Evolutionary conservation across 805 yeast genomes (phyloP).

Genomic region (Yamadazyma endophytica): DNA sequence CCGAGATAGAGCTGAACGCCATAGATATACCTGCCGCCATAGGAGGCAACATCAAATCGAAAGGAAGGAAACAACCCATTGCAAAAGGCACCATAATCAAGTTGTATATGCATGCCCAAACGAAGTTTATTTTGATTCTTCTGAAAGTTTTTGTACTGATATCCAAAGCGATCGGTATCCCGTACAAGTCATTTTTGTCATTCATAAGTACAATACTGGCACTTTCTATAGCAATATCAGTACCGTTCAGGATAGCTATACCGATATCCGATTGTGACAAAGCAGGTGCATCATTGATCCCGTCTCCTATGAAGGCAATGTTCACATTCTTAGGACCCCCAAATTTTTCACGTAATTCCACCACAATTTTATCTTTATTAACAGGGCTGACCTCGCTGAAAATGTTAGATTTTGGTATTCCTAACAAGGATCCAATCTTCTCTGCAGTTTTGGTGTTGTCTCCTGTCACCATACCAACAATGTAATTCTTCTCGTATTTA

Average conservation of each 20-base stretch:
- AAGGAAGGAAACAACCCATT: slow-evolving; percentile 82
- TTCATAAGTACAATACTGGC: slow-evolving; percentile 80
- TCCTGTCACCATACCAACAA: slow-evolving; percentile 87
- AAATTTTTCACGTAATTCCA: slow-evolving; percentile 46
- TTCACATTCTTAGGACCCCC: slow-evolving; percentile 28
- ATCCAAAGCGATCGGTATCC: slow-evolving; percentile 59
- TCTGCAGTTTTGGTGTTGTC: slow-evolving; percentile 65
- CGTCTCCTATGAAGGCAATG: slow-evolving; percentile 94
- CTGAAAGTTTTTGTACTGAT: slow-evolving; percentile 67
- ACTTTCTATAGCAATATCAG: slow-evolving; percentile 96
- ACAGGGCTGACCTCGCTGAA: slow-evolving; percentile 75
- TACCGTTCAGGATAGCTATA: slow-evolving; percentile 86
- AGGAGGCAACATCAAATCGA: slow-evolving; percentile 76
- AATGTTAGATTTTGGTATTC: slow-evolving; percentile 59
- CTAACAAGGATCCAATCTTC: slow-evolving; percentile 61
- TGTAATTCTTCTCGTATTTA: slow-evolving; percentile 42
- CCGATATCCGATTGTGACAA: slow-evolving; percentile 85
- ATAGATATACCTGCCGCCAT: slow-evolving; percentile 87
- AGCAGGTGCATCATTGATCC: slow-evolving; percentile 97
- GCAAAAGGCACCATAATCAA: slow-evolving; percentile 87
- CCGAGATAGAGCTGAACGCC: slow-evolving; percentile 91
- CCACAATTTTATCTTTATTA: slow-evolving; percentile 68
- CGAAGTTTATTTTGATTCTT: slow-evolving; percentile 74
- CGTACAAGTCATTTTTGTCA: slow-evolving; percentile 32
- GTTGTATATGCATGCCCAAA: slow-evolving; percentile 86